Evolutionary conservation across 441 rosid genomes (phyloP), one percentile per base, ranked within the genome.

Genomic region (Erysimum pusillum): DNA sequence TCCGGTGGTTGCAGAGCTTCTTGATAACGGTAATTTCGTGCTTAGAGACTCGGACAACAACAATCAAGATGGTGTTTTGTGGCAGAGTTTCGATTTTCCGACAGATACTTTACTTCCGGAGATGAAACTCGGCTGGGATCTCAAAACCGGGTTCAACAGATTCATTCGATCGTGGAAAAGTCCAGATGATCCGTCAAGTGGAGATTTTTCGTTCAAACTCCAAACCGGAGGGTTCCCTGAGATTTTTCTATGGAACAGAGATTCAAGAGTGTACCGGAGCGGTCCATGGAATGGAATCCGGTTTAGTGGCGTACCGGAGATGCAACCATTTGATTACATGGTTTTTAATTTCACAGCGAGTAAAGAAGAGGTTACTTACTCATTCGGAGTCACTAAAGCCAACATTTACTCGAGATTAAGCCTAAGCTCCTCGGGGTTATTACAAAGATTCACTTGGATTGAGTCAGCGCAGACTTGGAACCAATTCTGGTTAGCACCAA

Each of bases 241-340:
- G 66, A 6, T 69, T 9, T 87, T 86, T 60, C 41, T 91, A 46
- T 57, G 63, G n/a, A 22, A 79, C 0, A 38, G 7, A 67, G 65
- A 60, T 5, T 4, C 4, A 2, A 68, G 0, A 35, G 11, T 1
- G 2, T 86, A 86, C 75, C 76, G 94, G 18, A 91, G 94, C 42
- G 98, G 97, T 9, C 88, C 93, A 0, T 93, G 96, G 98, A 85
- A 90, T 52, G 97, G 96, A 7, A 0, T 73, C 0, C 70, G 86
- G 44, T 85, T 90, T 76, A 91, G 92, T 69, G 97, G 96, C 15
- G 90, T 91, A n/a, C 98, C 96, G 6, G 96, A 91, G 53, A 86
- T 85, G 93, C 28, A 77, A 52, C 85, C 86, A 3, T 41, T 76
- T 0, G 63, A 75, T 46, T 14, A 82, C 54, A 78, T 93, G 5